A percentile compares a stretch with the other conserved stretches of the same genome.
Evolutionary conservation across 192 early-diverging fungal species (phyloP).

Genomic region (Thamnidium elegans): DNA sequence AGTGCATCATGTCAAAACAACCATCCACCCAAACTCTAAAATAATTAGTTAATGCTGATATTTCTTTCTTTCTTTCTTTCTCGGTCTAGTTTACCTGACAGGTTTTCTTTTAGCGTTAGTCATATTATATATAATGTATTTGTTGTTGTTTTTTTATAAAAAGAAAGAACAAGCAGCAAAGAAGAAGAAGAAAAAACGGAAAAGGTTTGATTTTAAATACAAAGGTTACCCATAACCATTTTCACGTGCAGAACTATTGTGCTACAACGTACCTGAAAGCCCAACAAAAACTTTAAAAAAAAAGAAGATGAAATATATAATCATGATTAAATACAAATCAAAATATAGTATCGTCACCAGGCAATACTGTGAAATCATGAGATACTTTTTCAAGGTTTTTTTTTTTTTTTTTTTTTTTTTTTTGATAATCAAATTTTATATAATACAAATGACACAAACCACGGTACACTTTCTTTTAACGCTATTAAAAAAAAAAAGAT

Average conservation of each 20-base stretch:
- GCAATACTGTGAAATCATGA: background rate
- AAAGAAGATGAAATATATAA: background rate
- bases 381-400: background rate
- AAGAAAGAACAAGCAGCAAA: background rate
- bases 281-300: background rate
- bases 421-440: too few species aligned
- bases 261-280: too few species aligned
- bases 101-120: constrained; percentile 2
- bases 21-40: constrained; percentile 83
- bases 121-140: background rate
- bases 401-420: constrained; percentile 1
- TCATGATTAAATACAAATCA: too few species aligned
- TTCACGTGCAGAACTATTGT: constrained; percentile 7
- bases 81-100: constrained; percentile 16
- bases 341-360: too few species aligned
- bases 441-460: too few species aligned
- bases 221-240: background rate
- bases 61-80: background rate
- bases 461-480: too few species aligned
- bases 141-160: background rate
- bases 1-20: constrained; percentile 97
- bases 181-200: constrained; percentile 9
- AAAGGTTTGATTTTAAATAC: background rate
- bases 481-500: background rate
- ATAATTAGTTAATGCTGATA: background rate